Evolutionary conservation across 305 asterid species (phyloP), one percentile per base, ranked within the genome.

Genomic region (Fraxinus greggii): DNA sequence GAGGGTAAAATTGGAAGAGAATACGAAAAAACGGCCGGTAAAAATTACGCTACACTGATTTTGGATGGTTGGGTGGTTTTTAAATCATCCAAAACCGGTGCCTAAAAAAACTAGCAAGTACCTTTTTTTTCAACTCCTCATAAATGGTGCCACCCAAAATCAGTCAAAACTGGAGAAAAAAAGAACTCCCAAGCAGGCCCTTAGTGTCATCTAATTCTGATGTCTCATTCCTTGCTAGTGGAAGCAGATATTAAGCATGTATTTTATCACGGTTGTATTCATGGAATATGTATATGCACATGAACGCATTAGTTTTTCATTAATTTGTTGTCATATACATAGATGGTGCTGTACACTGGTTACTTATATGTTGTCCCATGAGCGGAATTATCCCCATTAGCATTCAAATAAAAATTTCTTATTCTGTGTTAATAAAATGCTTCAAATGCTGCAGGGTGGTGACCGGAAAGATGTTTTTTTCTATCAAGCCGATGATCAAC

Each of bases 401-500:
- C 67, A 42, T 28, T 40, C 21, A 12, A 40, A 74, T 42, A 35
- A 61, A 59, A 59, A 63, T 67, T 65, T 45, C 8, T 67, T 40
- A 13, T 76, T 45, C 48, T 51, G 15, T 24, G 45, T 77, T 72
- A 74, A 78, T 48, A 32, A n/a, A 42, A 48, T 15, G 56, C 26
- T 81, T 63, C 69, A 15, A 75, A 76, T 84, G 81, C 48, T 84
- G 83, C 92, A 96, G 98, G 99, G 99, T 70, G 99, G 99, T 40
- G 99, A 96, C 83, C 86, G 99, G 17, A 96, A 96, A 88, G 99
- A 96, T 81, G 99, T 96, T 61, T 97, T 97, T 87, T 96, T 96
- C 94, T 97, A 97, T 86, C 99, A 97, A 91, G 98, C 98, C 28
- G 99, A 97, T 79, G 99, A 97, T 84, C 99, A 97, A 59, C 99